Evolutionary conservation across 768 basidiomycete species (phyloP).

Genomic region (Psilocybe azurescens): DNA sequence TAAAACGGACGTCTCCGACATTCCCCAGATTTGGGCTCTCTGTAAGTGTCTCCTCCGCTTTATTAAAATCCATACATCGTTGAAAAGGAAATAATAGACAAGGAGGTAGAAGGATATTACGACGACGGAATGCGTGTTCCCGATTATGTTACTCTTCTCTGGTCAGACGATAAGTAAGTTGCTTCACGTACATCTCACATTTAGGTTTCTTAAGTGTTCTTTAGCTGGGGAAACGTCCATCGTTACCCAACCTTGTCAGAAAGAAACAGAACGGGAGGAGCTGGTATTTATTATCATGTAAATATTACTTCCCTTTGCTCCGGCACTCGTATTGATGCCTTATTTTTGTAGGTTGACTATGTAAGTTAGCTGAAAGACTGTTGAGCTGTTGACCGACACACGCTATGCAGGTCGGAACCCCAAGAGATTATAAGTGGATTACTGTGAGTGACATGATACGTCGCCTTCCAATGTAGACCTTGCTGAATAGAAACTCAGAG

Average conservation of each 20-base stretch:
- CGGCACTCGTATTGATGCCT: slow-evolving; percentile 3
- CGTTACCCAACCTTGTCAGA: slow-evolving; percentile 59
- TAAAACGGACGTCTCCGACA: slow-evolving; percentile 46
- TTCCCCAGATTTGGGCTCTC: slow-evolving; percentile 72
- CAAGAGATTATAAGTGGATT: slow-evolving; percentile 77
- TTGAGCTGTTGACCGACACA: neutral
- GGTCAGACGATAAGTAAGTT: slow-evolving; percentile 74
- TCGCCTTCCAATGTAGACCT: neutral
- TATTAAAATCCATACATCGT: neutral
- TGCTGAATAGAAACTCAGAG: slow-evolving; percentile 36
- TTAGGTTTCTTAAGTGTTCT: neutral
- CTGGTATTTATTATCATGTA: slow-evolving; percentile 75
- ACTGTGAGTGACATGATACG: slow-evolving; percentile 40
- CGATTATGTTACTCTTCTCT: slow-evolving; percentile 69
- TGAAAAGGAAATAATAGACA: slow-evolving; percentile 33
- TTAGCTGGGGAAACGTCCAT: slow-evolving; percentile 72
- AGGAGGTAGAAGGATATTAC: slow-evolving; percentile 73
- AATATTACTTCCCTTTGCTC: slow-evolving; percentile 6
- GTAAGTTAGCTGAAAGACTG: slow-evolving; percentile 28
- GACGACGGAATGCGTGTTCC: slow-evolving; percentile 64
- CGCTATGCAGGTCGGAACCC: slow-evolving; percentile 58
- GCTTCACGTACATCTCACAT: neutral
- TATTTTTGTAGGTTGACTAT: slow-evolving; percentile 47
- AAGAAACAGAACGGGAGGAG: slow-evolving; percentile 66
- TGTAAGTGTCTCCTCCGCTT: slow-evolving; percentile 40